Evolutionary conservation across 179 eudicot species (phyloP), one percentile per base, ranked within the genome.

Genomic region (Patellifolia procumbens): DNA sequence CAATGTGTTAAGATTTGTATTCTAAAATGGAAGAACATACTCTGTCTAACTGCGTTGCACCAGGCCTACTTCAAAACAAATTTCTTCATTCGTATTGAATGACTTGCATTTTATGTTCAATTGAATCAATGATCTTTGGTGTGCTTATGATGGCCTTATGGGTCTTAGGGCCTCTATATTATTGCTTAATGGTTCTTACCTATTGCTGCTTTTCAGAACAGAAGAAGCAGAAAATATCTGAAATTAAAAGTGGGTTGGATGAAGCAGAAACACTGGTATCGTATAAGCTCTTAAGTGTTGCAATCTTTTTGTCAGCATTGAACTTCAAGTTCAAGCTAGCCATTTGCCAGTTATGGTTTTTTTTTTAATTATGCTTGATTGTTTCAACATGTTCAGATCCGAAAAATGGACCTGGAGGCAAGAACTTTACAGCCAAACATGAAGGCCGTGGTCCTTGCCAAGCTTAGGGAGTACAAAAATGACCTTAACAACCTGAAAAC

Each of bases 321-420:
- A 34, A 37, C 45, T 37, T 19, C n/a, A 34, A 37, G 35, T 37
- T 19, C 20, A 13, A 49, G 10, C 35, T 39, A 49, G 59, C 24
- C n/a, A 17, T 4, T 61, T 22, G 15, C 59, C 46, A 16, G 28
- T 35, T 75, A 13, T 56, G 55, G 51, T 46, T 58, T 5, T 35
- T 9, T 32, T 58, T 78, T 78, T 7, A 55, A 13, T 11, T 52
- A 0, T 24, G 11, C 48, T 48, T 76, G n/a, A n/a, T n/a, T n/a
- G n/a, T n/a, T n/a, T 55, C 28, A 17, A 68, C 43, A 20, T 19
- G 45, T 17, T 6, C 72, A 89, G 93, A 88, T 89, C 46, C 88
- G 87, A 64, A 89, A 89, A 76, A 89, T 89, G 93, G 93, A 89
- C 80, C 89, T 88, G 32, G 93, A 89, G 81, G 91, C 91, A 19